Percentiles rank a stretch among this genome's conserved stretches.
Evolutionary conservation across 345 rosid species (phyloP).

Genomic region (Mercurialis annua): DNA sequence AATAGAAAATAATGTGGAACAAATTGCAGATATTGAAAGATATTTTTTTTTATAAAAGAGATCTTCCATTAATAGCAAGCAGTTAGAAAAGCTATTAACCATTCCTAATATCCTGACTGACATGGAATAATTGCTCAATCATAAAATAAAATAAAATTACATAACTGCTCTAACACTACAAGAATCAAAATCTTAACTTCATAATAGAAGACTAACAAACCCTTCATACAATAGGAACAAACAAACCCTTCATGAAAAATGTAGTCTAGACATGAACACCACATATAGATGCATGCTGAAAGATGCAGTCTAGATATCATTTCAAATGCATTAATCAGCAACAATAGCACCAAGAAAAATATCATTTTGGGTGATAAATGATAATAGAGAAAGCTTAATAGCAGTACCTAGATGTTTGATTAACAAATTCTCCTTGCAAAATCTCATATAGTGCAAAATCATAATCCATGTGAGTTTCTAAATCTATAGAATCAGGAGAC

Average conservation of each 20-base stretch:
- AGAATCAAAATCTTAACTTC: too few relatives aligned
- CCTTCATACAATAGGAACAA: too few relatives aligned
- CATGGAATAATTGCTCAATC: too few relatives aligned
- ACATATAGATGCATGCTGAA: neutral
- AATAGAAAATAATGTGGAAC: neutral
- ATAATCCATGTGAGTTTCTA: constrained; percentile 58
- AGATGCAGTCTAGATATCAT: neutral
- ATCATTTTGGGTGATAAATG: constrained; percentile 4
- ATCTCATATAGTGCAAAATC: constrained; percentile 48
- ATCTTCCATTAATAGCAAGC: too few relatives aligned
- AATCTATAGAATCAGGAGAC: constrained; percentile 49
- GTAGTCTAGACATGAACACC: neutral
- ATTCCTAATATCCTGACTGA: too few relatives aligned
- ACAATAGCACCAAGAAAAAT: neutral
- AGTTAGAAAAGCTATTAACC: too few relatives aligned
- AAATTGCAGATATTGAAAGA: neutral
- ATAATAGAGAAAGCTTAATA: constrained; percentile 5
- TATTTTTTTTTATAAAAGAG: neutral
- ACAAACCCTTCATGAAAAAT: neutral
- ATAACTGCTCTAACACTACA: too few relatives aligned
- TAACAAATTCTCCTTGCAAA: constrained; percentile 54
- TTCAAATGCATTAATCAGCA: constrained; percentile 4
- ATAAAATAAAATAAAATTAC: too few relatives aligned
- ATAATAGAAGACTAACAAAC: too few relatives aligned
- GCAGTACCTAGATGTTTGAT: constrained; percentile 58